These are phyloP conservation scores for Penicillium coffeae DNA, from an alignment of 495 filamentous ascomycete genomes.

Conservation along the genomic window DNA sequence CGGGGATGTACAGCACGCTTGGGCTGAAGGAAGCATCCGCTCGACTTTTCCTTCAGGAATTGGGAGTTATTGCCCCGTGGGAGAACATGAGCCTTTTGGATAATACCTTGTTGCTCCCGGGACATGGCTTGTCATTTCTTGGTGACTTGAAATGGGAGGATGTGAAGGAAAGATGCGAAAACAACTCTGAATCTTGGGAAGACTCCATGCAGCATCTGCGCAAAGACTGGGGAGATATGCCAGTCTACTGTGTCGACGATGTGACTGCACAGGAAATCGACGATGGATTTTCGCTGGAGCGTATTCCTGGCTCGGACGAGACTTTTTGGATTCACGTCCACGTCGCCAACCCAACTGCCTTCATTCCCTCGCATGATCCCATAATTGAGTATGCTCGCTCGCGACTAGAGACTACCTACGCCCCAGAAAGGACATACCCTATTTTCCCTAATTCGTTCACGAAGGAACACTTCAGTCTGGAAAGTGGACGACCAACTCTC, in stretches of 20 bases:
- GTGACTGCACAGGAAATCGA: conserved; percentile 73
- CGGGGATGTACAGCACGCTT: conserved; percentile 62
- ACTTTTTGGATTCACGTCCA: conserved; percentile 83
- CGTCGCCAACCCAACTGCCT: conserved; percentile 91
- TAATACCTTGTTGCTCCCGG: conserved; percentile 59
- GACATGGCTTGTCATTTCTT: conserved; percentile 35
- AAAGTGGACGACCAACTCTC: conserved; percentile 60
- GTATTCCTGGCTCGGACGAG: conserved; percentile 49
- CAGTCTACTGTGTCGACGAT: conserved; percentile 82
- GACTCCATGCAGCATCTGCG: conserved; percentile 57
- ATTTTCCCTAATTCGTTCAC: conserved; percentile 68
- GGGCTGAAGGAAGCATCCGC: conserved; percentile 53
- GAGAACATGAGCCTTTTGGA: conserved; percentile 66
- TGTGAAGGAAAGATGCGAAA: conserved; percentile 24
- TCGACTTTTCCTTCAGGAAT: conserved; percentile 76
- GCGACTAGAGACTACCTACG: conserved; percentile 64
- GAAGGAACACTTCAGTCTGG: conserved; percentile 64
- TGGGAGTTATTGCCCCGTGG: conserved; percentile 79
- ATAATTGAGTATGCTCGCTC: conserved; percentile 63
- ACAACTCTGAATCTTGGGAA: conserved; percentile 24
- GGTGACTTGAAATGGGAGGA: conserved; percentile 33
- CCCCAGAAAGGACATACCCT: conserved; percentile 64
- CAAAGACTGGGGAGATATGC: conserved; percentile 64
- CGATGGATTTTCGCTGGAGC: conserved; percentile 80
- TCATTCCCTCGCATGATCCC: conserved; percentile 54